These are phyloP conservation scores for Eutrema yunnanense DNA, from an alignment of 345 rosid genomes.

Conservation along the genomic window DNA sequence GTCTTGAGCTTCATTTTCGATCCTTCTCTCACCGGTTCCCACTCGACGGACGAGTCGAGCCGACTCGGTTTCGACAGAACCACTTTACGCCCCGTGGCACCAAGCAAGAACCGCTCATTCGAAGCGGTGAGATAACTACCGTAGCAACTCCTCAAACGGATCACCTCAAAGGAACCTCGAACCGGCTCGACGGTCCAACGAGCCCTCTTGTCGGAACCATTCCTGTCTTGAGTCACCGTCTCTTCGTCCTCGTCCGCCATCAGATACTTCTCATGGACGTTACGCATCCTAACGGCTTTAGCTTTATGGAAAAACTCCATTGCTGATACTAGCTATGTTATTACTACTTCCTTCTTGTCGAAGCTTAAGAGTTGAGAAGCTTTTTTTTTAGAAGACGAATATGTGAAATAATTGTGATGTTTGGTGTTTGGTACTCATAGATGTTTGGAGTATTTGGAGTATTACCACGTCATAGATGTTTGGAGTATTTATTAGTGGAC, in stretches of 20 bases:
- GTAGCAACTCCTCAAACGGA: constrained; percentile 60
- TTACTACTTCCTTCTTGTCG: neutral
- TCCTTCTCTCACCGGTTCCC: constrained; percentile 69
- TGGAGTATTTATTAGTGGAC: neutral
- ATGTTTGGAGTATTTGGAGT: no score
- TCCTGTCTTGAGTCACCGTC: constrained; percentile 57
- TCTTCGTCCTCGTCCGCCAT: constrained; percentile 71
- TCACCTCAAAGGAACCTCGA: constrained; percentile 37
- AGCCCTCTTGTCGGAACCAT: constrained; percentile 58
- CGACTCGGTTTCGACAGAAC: constrained; percentile 43
- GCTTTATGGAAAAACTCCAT: constrained; percentile 83
- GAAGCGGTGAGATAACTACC: constrained; percentile 77
- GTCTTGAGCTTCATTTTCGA: constrained; percentile 49
- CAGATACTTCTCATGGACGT: constrained; percentile 71
- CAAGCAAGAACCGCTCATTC: constrained; percentile 64
- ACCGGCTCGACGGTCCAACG: constrained; percentile 67
- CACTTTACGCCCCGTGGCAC: constrained; percentile 75
- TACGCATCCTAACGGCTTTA: constrained; percentile 64
- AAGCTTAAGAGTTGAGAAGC: neutral
- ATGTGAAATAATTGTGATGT: neutral
- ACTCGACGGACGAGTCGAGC: constrained; percentile 54
- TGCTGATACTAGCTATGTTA: neutral
- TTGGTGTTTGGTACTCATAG: no score
- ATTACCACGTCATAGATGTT: no score
- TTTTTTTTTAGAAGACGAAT: neutral